These are phyloP conservation scores for Thermothelomyces thermophilus DNA, from an alignment of 2,329 filamentous ascomycete species.

Conservation along the genomic window DNA sequence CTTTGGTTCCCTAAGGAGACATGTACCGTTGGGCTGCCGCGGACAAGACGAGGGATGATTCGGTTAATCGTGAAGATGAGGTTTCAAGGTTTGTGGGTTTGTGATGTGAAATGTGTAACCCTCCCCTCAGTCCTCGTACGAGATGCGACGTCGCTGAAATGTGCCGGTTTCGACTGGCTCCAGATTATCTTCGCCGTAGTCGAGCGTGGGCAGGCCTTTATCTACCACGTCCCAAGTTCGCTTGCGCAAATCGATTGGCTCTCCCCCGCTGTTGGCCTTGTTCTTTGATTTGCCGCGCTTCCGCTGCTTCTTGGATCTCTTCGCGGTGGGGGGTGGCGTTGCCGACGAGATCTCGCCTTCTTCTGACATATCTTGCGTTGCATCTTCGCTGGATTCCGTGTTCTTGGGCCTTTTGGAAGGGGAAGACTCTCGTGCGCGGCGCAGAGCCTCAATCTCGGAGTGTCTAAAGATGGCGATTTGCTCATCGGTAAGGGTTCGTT, in stretches of 20 bases:
- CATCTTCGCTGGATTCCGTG: conserved; percentile 6
- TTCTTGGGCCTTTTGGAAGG: conserved; percentile 26
- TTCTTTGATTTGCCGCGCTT: conserved; percentile 29
- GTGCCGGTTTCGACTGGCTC: conserved; percentile 24
- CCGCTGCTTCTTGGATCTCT: conserved; percentile 27
- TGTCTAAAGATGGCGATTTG: conserved; percentile 88
- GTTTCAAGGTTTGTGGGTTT: too few species aligned
- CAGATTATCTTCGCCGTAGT: conserved; percentile 47
- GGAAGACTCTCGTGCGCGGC: conserved; percentile 44
- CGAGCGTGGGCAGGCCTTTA: conserved; percentile 50
- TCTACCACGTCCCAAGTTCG: conserved; percentile 63
- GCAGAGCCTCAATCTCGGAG: conserved; percentile 71
- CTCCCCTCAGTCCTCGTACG: conserved; percentile 38
- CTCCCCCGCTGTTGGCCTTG: conserved; percentile 35
- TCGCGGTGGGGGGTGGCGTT: conserved; percentile 20
- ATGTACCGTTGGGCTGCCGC: background rate
- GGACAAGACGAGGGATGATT: background rate
- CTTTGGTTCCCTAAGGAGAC: background rate
- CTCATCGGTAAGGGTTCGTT: conserved; percentile 84
- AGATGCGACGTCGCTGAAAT: conserved; percentile 39
- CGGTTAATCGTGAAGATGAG: background rate
- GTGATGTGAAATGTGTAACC: too few species aligned
- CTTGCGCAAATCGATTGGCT: conserved; percentile 52
- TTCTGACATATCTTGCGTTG: conserved; percentile 18
- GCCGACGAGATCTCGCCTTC: conserved; percentile 23